Base-by-base conservation (phyloP, 805 yeast species). In the Barnettozyma populi region DNA sequence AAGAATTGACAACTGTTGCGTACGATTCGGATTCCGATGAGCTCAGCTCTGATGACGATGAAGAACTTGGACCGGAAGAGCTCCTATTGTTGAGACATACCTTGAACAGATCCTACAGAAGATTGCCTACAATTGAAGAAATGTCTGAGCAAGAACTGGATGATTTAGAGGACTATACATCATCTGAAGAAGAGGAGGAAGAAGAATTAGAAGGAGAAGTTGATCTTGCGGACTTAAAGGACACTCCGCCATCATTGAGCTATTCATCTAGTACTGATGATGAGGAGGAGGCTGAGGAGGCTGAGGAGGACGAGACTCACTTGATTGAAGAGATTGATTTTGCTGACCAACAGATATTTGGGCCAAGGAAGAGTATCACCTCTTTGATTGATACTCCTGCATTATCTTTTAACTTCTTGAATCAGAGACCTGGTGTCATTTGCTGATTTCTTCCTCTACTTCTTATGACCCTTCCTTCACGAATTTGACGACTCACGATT, bases 81-180 rank as follows among this genome's bases (percentile, higher is more conserved):
- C 25, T 36, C 18, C 16, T 21, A 20, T 36, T 49, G n/a, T 48
- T 49, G 20, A 43, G 42, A n/a, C 36, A 46, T 7, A 45, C 19
- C 3, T 19, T 46, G 13, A 36, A 25, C 9, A 42, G 45, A 38
- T 40, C 41, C 8, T 59, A 53, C 46, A 57, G 59, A 55, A 36
- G 47, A n/a, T 41, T 59, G 49, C 61, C 61, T 36, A 54, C 60
- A 9, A 52, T 55, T 29, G 59, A 55, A 18, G 63, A 59, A 41
- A 16, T 53, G 36, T 29, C 46, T 3, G 61, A 56, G 24, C 44
- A 44, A 8, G 63, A 59, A 16, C 31, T 54, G 16, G 55, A 56
- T 7, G 53, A 52, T 8, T 18, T 54, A 27, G 56, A 49, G 24
- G 46, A 40, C 6, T 43, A 46, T 18, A 44, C 32, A 14, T 47